A percentile compares a stretch with the other conserved stretches of the same genome.
Conservation (phyloP, 805 yeast species). For the Schizosaccharomyces japonicus region DNA sequence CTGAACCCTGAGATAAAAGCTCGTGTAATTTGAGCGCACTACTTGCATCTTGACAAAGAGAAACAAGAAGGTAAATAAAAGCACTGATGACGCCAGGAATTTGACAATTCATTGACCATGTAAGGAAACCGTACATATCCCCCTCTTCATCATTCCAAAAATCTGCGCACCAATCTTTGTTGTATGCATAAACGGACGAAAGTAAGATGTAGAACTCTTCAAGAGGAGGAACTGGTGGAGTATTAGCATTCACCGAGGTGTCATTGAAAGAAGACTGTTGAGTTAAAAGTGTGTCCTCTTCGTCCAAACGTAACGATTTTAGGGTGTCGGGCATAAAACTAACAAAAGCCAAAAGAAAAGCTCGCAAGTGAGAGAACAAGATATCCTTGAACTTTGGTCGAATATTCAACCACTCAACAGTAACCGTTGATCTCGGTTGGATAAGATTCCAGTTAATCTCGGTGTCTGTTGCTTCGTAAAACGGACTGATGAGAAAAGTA, state of each 20-base stretch:
- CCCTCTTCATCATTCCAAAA: conserved; percentile 1
- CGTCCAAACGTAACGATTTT: background rate
- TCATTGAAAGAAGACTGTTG: background rate
- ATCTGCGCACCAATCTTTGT: background rate
- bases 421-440: background rate
- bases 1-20: background rate
- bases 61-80: background rate
- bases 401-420: background rate
- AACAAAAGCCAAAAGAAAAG: background rate
- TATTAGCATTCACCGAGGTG: background rate
- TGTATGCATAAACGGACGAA: background rate
- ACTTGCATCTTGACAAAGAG: background rate
- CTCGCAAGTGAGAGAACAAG: background rate
- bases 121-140: conserved; percentile 2
- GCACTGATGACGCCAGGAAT: background rate
- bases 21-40: background rate
- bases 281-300: background rate
- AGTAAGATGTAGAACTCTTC: background rate
- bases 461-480: background rate
- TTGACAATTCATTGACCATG: background rate
- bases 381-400: background rate
- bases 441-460: background rate
- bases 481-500: background rate
- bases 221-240: background rate
- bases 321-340: conserved; percentile 3